phyloP scores from a whole-genome alignment of 345 rosid genomes.

The Bretschneidera sinensis region DNA sequence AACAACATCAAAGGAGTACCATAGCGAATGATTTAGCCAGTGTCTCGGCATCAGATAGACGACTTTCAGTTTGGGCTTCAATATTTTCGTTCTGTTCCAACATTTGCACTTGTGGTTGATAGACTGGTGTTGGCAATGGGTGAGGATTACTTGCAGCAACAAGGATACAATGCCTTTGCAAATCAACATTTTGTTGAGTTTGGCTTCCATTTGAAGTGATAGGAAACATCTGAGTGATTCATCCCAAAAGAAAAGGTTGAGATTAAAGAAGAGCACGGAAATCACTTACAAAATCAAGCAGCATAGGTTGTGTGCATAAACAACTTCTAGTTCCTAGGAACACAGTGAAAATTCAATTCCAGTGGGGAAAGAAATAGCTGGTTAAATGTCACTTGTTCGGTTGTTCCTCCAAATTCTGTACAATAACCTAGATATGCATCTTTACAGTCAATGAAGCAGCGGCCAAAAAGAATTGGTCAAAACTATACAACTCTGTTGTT shows the following conservation, averaged over 20 bases:
- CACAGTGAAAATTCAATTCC: too few relatives aligned
- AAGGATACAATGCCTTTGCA: slow-evolving; percentile 82
- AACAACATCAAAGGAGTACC: slow-evolving; percentile 35
- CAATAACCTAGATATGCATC: too few relatives aligned
- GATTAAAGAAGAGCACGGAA: too few relatives aligned
- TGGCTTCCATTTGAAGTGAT: slow-evolving; percentile 49
- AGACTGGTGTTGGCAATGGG: slow-evolving; percentile 92
- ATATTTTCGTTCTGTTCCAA: slow-evolving; percentile 55
- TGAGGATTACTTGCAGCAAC: slow-evolving; percentile 90
- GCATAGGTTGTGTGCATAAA: too few relatives aligned
- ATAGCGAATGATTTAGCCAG: slow-evolving; percentile 69
- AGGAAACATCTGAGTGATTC: slow-evolving; percentile 64
- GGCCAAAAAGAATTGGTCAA: too few relatives aligned
- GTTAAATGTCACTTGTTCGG: too few relatives aligned
- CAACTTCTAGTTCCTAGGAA: too few relatives aligned
- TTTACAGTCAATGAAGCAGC: too few relatives aligned
- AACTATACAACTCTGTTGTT: too few relatives aligned
- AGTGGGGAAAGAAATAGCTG: too few relatives aligned
- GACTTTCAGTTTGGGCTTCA: slow-evolving; percentile 57
- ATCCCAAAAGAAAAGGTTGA: slow-evolving; percentile 23
- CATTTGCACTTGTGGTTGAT: slow-evolving; percentile 61
- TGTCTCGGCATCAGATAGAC: slow-evolving; percentile 85
- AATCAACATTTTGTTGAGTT: slow-evolving; percentile 59
- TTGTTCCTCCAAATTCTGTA: too few relatives aligned
- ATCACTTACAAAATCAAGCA: slow-evolving; percentile 13